Evolutionary conservation across 2,329 filamentous ascomycete species (phyloP), one percentile per base, ranked within the genome.

Genomic region (Alternaria infectoria): DNA sequence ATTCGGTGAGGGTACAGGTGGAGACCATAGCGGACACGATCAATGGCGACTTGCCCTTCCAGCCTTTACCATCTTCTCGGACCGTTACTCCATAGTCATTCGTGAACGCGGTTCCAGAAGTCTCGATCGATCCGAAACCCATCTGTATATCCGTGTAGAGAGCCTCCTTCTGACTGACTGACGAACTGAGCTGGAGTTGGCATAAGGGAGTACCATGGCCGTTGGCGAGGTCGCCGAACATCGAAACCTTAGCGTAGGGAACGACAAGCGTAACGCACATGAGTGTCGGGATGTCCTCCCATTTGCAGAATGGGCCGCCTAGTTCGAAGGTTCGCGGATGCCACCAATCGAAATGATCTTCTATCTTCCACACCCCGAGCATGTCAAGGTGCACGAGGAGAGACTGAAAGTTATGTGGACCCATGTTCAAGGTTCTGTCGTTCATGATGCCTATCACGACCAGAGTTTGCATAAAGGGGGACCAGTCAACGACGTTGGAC

Each of bases 221-320:
- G 6, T 32, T 15, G 5, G 26, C 23, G 10, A 59, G 30, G n/a
- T 67, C 51, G 2, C 36, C 50, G 21, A 70, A 65, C 32, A 59
- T 23, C 11, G 25, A 23, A 6, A 72, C 13, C 3, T 32, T 49
- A 17, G 44, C 15, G n/a, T 54, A 54, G 5, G 69, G 69, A 15
- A 70, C 66, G n/a, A 49, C 57, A 11, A 73, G 25, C 11, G 64
- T 70, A 4, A 73, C 43, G 26, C 61, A 70, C 9, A 70, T 57
- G 7, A 65, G 30, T 7, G 55, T 3, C 4, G 69, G 69, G 2
- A 73, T 30, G 25, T 62, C 25, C 10, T 63, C 68, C 70, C 69
- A 76, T 8, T 19, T 54, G 3, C 56, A 13, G n/a, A 70, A 65
- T 13, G 36, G 56, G 5, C 54, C 60, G 17, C 44, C 49, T 4